Base-by-base conservation (phyloP, 106 monocot genomes). In the Narthecium ossifragum region DNA sequence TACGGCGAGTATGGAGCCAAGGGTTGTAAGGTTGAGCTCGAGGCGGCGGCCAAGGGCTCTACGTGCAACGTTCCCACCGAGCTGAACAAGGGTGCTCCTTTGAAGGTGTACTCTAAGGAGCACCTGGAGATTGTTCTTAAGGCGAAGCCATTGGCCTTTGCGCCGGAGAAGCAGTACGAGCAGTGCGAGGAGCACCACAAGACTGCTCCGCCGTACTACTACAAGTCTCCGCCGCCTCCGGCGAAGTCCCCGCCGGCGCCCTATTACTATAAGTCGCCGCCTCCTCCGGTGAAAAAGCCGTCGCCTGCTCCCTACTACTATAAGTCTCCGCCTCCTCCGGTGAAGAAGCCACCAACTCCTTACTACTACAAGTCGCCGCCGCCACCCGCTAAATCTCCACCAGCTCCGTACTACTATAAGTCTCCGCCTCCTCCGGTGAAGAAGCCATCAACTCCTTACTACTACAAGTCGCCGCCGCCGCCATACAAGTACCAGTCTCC, bases 151-250 rank as follows among this genome's bases (percentile, higher is more conserved):
- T 53, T 65, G 15, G 54, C 65, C 26, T 65, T 27, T 26, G 65
- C 65, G 7, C 54, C 65, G 2, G 47, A 65, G 65, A 65, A 25
- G 10, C 54, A 52, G 2, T 54, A 65, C 53, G 24, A 53, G 40
- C 51, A 65, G 38, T 65, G 65, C 24, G 40, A 65, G 40, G 39
- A 54, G 28, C 66, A 55, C 54, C 27, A 55, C 54, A 27, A 43
- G 4, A 4, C 0, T 1, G 29, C 65, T 12, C 52, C 52, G 5
- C 22, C 32, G n/a, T 65, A 65, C 24, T 14, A 26, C 38, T 51
- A 65, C 34, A 53, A 52, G 17, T 65, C 65, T 1, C 54, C 65
- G 17, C 65, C 65, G 1, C 65, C 67, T 5, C 67, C 67, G 12
- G 22, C 53, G 8, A 32, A 59, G 9, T 46, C 50, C 8, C 53